Percentiles rank a stretch among this genome's conserved stretches.
Conservation (phyloP, 139 green algal species). For the Raphidocelis subcapitata region DNA sequence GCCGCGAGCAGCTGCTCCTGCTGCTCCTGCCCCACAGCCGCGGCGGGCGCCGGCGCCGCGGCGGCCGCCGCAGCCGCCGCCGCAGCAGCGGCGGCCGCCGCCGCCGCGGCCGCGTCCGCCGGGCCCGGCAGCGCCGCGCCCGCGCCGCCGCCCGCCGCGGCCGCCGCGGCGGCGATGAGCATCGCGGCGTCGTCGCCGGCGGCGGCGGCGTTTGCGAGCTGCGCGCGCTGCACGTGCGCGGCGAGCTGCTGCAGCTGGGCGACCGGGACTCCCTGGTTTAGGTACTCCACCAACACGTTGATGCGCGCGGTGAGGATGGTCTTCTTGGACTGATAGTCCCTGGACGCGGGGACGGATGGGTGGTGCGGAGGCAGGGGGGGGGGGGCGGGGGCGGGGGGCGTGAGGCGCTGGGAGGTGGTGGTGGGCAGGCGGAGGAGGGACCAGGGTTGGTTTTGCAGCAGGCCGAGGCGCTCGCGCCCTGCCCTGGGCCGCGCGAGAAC, state of each 20-base stretch:
- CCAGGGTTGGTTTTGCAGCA: too few species aligned
- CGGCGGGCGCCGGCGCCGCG: too few species aligned
- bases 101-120: neutral
- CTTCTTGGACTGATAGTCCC: constrained; percentile 65
- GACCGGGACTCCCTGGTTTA: constrained; percentile 43
- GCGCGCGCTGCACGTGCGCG: neutral
- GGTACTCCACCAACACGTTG: constrained; percentile 68
- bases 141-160: neutral
- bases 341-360: too few species aligned
- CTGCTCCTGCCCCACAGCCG: too few species aligned
- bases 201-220: neutral
- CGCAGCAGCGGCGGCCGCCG: neutral
- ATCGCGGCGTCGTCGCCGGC: neutral
- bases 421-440: too few species aligned
- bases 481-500: too few species aligned
- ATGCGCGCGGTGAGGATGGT: constrained; percentile 56
- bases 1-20: constrained; percentile 4
- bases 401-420: too few species aligned
- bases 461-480: too few species aligned
- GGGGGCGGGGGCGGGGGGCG: too few species aligned
- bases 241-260: neutral
- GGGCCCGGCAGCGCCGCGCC: neutral
- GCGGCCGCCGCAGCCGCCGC: neutral
- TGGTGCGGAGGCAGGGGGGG: too few species aligned
- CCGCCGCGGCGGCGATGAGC: neutral